Percentiles rank a stretch among this genome's conserved stretches.
Evolutionary conservation across 768 basidiomycete genomes (phyloP).

Genomic region (Mycena leptocephala): DNA sequence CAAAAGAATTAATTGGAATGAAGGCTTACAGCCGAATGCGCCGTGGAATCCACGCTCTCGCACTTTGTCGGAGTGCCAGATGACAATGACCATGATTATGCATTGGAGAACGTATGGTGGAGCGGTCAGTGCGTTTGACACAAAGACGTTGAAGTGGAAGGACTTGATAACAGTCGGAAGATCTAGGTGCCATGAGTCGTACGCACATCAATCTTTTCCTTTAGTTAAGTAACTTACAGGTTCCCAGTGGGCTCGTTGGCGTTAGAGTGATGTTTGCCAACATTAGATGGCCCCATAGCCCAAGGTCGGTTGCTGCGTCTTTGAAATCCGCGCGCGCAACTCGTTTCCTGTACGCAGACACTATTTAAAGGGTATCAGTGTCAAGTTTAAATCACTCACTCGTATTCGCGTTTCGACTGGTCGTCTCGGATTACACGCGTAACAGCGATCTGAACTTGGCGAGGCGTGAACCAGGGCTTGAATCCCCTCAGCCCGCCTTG

Average conservation of each 20-base stretch:
- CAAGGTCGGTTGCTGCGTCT: constrained; percentile 52
- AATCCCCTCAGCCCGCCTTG: constrained; percentile 48
- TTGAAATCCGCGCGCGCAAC: constrained; percentile 53
- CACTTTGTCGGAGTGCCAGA: constrained; percentile 51
- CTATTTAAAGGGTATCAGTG: neutral
- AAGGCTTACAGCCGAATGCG: constrained; percentile 48
- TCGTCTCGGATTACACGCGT: constrained; percentile 57
- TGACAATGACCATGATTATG: constrained; percentile 49
- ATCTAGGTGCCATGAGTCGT: too few species aligned
- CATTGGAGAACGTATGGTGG: constrained; percentile 54
- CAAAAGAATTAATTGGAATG: too few species aligned
- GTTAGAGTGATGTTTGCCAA: constrained; percentile 52
- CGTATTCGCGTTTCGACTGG: constrained; percentile 52
- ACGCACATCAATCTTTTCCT: too few species aligned
- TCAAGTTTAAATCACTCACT: constrained; percentile 41
- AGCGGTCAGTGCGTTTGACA: constrained; percentile 55
- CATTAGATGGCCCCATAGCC: constrained; percentile 54
- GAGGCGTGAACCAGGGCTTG: constrained; percentile 52
- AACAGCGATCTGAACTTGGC: constrained; percentile 53
- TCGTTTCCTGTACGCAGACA: constrained; percentile 29
- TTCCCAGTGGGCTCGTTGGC: constrained; percentile 43
- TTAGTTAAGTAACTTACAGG: neutral
- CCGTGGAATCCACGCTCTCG: constrained; percentile 54
- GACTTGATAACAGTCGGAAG: constrained; percentile 57
- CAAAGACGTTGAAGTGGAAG: constrained; percentile 53